phyloP scores from a whole-genome alignment of 352 stramenopile species.

The Phytopythium boreale region DNA sequence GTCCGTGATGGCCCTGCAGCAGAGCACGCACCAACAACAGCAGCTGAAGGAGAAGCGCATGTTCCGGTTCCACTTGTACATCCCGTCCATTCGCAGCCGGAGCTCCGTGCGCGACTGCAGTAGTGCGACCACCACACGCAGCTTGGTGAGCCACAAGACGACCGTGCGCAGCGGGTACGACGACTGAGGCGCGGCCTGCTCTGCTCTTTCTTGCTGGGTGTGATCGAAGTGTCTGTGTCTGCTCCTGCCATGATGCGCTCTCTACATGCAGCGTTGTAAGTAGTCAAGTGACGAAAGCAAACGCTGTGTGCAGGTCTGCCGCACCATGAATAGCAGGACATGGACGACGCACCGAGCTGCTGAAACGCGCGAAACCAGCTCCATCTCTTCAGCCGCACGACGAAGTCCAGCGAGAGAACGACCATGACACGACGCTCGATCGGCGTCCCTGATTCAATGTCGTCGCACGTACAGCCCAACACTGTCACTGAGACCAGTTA shows the following conservation, averaged over 20 bases:
- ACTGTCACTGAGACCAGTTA: too few species aligned
- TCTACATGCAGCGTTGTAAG: not conserved
- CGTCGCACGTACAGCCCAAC: too few species aligned
- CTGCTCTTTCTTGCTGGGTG: not conserved
- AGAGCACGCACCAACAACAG: not conserved
- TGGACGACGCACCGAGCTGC: not conserved
- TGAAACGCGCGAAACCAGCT: not conserved
- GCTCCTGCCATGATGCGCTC: not conserved
- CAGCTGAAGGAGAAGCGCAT: conserved; percentile 1
- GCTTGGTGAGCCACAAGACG: conserved; percentile 7
- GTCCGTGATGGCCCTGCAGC: conserved; percentile 16
- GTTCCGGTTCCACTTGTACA: conserved; percentile 19
- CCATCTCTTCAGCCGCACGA: too few species aligned
- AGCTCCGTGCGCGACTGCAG: conserved; percentile 16
- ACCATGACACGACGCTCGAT: too few species aligned
- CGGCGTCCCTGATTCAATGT: too few species aligned
- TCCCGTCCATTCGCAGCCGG: conserved; percentile 22
- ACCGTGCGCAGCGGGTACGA: not conserved
- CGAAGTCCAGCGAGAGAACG: too few species aligned
- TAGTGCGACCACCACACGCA: conserved; percentile 14
- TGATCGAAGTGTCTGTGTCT: not conserved
- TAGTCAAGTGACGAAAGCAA: too few species aligned
- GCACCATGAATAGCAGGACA: not conserved
- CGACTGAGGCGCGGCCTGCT: not conserved
- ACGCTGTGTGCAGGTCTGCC: not conserved